Conservation (phyloP, 495 filamentous ascomycete species). For the Penicillium steckii region DNA sequence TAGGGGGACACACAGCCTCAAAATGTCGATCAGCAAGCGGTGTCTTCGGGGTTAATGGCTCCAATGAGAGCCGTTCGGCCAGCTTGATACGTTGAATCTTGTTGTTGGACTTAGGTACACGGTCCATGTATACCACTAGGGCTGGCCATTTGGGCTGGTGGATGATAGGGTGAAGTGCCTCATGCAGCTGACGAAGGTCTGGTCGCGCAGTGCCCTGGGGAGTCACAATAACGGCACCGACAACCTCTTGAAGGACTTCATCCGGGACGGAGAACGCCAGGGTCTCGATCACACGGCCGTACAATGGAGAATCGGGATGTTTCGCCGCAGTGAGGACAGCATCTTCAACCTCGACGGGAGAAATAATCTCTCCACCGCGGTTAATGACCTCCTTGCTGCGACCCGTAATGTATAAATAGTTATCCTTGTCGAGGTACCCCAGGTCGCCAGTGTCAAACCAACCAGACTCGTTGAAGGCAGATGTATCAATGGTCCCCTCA, state of each 20-base stretch:
- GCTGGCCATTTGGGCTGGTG: constrained; percentile 43
- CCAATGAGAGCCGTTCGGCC: constrained; percentile 30
- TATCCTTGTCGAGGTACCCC: constrained; percentile 51
- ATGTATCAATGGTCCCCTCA: constrained; percentile 28
- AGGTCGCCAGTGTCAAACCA: constrained; percentile 52
- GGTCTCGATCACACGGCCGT: constrained; percentile 33
- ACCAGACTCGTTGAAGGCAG: constrained; percentile 36
- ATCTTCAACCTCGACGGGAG: constrained; percentile 79
- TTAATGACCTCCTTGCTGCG: constrained; percentile 78
- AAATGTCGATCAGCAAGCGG: constrained; percentile 28
- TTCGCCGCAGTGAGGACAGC: constrained; percentile 53
- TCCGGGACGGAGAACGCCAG: constrained; percentile 43
- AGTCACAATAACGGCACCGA: constrained; percentile 40
- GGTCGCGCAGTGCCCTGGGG: constrained; percentile 24
- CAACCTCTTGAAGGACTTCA: constrained; percentile 45
- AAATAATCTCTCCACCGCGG: constrained; percentile 77
- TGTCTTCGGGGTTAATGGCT: constrained; percentile 27
- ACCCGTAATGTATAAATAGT: constrained; percentile 67
- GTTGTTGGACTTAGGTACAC: constrained; percentile 42
- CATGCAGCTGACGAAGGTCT: constrained; percentile 35
- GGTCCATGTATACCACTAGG: constrained; percentile 43
- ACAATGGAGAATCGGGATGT: constrained; percentile 27
- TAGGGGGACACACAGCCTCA: constrained; percentile 35
- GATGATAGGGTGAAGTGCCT: constrained; percentile 29
- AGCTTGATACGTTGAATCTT: constrained; percentile 45